Base-by-base conservation (phyloP, 768 basidiomycete species). In the Xerocomus potaroensis region DNA sequence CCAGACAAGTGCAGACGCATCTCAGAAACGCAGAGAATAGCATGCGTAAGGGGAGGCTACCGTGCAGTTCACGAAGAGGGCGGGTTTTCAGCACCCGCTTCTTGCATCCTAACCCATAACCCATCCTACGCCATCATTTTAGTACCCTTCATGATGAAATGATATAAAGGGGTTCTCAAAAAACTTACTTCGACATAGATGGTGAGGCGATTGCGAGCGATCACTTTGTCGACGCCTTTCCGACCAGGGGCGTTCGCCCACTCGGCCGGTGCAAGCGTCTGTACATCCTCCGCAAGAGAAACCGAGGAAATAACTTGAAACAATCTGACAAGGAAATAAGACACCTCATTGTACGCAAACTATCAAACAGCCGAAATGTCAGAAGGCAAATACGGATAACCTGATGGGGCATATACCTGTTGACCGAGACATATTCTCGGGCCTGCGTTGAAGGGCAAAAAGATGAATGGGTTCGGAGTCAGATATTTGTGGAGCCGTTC, bases 371-470 rank as follows among this genome's bases (percentile, higher is more conserved):
- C n/a, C n/a, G n/a, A n/a, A n/a, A n/a, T n/a, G n/a, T n/a, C n/a
- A n/a, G n/a, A n/a, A n/a, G n/a, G n/a, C n/a, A n/a, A n/a, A n/a
- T n/a, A n/a, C n/a, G n/a, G n/a, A n/a, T n/a, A n/a, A n/a, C n/a
- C n/a, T n/a, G n/a, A n/a, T n/a, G n/a, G n/a, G n/a, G n/a, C n/a
- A 3, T 43, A 15, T 42, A 67, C 63, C 62, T 74, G 73, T 51
- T 76, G 73, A 1, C 76, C 83, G 8, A 82, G 70, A 45, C 83
- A 84, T 49, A 81, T 79, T 8, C 83, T 70, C 5, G 82, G 83
- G 1, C 80, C 83, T 1, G 80, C 81, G 48, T 83, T 83, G 67
- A 84, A 84, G 0, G 83, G 82, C 5, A 79, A 64, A 62, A 84
- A 85, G 50, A 87, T 84, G 69, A 77, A 83, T 1, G 82, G 81